A percentile compares a stretch with the other conserved stretches of the same genome.
phyloP scores from a whole-genome alignment of 2,329 filamentous ascomycete species.

The Beauveria asiatica region DNA sequence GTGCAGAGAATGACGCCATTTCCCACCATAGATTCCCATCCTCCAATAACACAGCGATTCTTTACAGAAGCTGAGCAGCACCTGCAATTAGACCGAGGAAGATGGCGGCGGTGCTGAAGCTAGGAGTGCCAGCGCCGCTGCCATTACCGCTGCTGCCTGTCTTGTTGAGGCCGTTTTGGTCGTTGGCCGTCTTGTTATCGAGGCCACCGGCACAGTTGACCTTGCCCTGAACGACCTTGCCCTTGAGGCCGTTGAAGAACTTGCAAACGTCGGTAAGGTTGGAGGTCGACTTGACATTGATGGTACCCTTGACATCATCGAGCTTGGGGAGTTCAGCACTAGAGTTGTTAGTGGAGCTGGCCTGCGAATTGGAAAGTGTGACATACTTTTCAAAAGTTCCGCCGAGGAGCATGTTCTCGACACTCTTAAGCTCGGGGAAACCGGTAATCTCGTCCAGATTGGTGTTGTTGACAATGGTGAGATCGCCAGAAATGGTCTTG shows the following conservation, averaged over 20 bases:
- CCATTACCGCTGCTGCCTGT: slow-evolving; percentile 23
- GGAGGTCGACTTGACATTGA: slow-evolving; percentile 59
- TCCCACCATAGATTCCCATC: slow-evolving; percentile 22
- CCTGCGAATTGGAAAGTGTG: too few relatives aligned
- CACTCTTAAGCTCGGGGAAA: slow-evolving; percentile 58
- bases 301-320: slow-evolving; percentile 60
- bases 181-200: slow-evolving; percentile 13
- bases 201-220: slow-evolving; percentile 28
- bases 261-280: slow-evolving; percentile 50
- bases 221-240: slow-evolving; percentile 16
- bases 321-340: slow-evolving; percentile 65
- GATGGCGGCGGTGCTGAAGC: slow-evolving; percentile 39
- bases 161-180: slow-evolving; percentile 28
- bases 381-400: slow-evolving; percentile 79
- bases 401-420: slow-evolving; percentile 74
- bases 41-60: neutral
- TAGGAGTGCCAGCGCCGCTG: slow-evolving; percentile 20
- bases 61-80: slow-evolving; percentile 45
- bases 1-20: slow-evolving; percentile 29
- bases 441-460: slow-evolving; percentile 54
- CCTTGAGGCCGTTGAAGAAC: slow-evolving; percentile 38
- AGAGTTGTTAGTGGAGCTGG: slow-evolving; percentile 48
- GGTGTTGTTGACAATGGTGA: slow-evolving; percentile 88
- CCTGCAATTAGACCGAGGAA: slow-evolving; percentile 38
- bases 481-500: slow-evolving; percentile 62